Percentiles rank a stretch among this genome's conserved stretches.
Evolutionary conservation across 345 rosid species (phyloP).

Genomic region (Litchi chinensis): DNA sequence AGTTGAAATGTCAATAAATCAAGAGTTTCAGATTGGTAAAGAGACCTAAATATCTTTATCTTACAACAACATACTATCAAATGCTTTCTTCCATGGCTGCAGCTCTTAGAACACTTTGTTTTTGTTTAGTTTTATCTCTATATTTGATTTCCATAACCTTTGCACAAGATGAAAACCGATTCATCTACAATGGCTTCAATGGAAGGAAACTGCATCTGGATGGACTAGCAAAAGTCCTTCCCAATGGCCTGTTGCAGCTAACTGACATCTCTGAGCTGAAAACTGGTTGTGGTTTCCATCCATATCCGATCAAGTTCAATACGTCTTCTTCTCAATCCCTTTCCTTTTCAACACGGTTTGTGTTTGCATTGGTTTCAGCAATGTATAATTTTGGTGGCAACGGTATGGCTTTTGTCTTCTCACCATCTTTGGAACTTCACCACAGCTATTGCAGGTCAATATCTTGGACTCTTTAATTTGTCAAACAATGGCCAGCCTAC

Average conservation of each 20-base stretch:
- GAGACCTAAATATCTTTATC: background rate
- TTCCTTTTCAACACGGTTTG: conserved; percentile 35
- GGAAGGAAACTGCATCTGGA: too few species aligned
- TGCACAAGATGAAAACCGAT: background rate
- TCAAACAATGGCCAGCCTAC: background rate
- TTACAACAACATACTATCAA: background rate
- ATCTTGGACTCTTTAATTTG: background rate
- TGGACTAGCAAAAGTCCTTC: background rate
- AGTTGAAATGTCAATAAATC: background rate
- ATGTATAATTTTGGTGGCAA: conserved; percentile 3
- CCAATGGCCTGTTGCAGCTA: conserved; percentile 56
- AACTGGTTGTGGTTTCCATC: background rate
- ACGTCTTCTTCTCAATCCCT: too few species aligned
- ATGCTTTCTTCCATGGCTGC: conserved; percentile 26
- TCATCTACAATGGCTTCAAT: conserved; percentile 15
- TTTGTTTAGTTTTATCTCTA: conserved; percentile 11
- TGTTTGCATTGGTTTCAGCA: conserved; percentile 40
- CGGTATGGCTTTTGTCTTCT: background rate
- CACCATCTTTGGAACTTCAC: conserved; percentile 28
- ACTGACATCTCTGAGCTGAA: conserved; percentile 43
- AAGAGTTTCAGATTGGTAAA: background rate
- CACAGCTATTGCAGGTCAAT: conserved; percentile 18
- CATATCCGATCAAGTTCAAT: too few species aligned
- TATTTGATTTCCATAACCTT: background rate
- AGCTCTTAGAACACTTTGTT: conserved; percentile 28